Conservation (phyloP, 2,329 filamentous ascomycete species). For the Aspergillus proliferans region DNA sequence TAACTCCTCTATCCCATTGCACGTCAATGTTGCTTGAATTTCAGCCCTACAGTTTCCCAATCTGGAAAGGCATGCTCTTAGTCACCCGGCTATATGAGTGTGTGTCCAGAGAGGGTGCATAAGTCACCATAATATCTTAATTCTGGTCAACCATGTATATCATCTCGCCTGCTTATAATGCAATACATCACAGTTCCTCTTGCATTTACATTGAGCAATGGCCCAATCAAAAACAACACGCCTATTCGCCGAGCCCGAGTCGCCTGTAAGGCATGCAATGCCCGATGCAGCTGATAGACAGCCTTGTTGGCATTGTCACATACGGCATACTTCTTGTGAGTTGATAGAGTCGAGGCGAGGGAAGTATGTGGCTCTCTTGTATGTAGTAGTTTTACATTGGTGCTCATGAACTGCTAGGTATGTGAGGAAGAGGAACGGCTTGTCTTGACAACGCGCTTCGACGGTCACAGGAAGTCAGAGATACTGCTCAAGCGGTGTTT, state of each 20-base stretch:
- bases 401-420: constrained; percentile 2
- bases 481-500: constrained; percentile 1
- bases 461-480: not conserved
- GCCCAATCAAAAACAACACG: not conserved
- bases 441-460: not conserved
- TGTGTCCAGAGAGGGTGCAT: too few species aligned
- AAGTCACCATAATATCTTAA: too few species aligned
- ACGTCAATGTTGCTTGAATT: too few species aligned
- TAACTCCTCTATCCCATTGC: too few species aligned
- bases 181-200: too few species aligned
- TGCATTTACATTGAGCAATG: not conserved
- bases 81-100: too few species aligned
- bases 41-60: too few species aligned
- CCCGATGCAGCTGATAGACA: constrained; percentile 14
- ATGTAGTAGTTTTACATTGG: not conserved
- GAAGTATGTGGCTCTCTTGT: constrained; percentile 9
- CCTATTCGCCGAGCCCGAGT: constrained; percentile 9
- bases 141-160: too few species aligned
- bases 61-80: too few species aligned
- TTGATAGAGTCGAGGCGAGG: constrained; percentile 19
- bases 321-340: constrained; percentile 12
- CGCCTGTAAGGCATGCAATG: constrained; percentile 20
- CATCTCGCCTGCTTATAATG: too few species aligned
- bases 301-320: constrained; percentile 19
- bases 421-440: constrained; percentile 6